These are phyloP conservation scores for Backusella circina DNA, from an alignment of 192 early-diverging fungal genomes.

Conservation along the genomic window DNA sequence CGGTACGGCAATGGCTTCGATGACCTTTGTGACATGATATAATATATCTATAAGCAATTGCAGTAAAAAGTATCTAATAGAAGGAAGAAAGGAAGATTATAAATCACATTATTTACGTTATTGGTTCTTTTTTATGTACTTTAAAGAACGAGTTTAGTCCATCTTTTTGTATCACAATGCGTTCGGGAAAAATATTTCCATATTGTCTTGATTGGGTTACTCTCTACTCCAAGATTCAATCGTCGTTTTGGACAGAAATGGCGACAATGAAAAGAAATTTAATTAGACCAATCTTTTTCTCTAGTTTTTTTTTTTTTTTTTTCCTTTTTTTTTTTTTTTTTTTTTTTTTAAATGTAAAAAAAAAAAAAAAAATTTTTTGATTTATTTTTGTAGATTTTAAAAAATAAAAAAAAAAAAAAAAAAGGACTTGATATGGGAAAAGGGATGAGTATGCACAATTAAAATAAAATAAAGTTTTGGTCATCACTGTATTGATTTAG, in stretches of 20 bases:
- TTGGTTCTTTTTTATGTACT: neutral
- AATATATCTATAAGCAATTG: neutral
- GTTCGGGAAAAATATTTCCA: neutral
- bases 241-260: neutral
- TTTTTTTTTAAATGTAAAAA: too few species aligned
- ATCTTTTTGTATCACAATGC: neutral
- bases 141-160: neutral
- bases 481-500: neutral
- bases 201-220: neutral
- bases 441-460: neutral
- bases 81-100: neutral
- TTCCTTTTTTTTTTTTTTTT: too few species aligned
- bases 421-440: neutral
- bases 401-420: neutral
- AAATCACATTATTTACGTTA: neutral
- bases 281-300: neutral
- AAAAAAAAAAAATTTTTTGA: too few species aligned
- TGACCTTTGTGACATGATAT: neutral
- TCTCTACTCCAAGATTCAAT: neutral
- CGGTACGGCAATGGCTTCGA: slow-evolving; percentile 8
- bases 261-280: neutral
- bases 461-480: slow-evolving; percentile 5
- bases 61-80: neutral
- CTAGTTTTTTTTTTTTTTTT: neutral
- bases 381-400: neutral